Evolutionary conservation across 1,284 basidiomycete species (phyloP).

Genomic region (Fomitopsis palustris): DNA sequence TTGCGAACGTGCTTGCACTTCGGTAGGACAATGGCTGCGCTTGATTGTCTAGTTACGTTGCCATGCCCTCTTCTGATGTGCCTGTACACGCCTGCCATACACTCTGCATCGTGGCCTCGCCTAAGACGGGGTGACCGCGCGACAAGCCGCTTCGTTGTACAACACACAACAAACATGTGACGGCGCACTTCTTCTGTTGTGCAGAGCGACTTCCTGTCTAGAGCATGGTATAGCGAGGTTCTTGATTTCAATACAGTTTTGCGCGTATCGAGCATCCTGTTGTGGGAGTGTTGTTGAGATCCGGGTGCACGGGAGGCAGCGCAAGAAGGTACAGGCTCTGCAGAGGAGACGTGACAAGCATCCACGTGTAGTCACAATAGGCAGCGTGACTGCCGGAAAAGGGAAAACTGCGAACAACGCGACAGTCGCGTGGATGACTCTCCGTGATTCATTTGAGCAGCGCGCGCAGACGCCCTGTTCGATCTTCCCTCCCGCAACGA

Average conservation of each 20-base stretch:
- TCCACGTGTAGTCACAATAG: background rate
- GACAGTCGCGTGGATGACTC: constrained; percentile 7
- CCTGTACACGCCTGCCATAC: background rate
- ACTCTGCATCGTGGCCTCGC: background rate
- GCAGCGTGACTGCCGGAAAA: background rate
- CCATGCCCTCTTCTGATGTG: background rate
- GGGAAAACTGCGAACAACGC: background rate
- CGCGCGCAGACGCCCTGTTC: background rate
- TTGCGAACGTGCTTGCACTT: too few relatives aligned
- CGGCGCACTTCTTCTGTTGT: background rate
- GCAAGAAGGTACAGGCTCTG: background rate
- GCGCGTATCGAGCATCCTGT: background rate
- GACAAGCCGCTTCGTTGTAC: background rate
- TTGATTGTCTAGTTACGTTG: background rate
- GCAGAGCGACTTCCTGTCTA: background rate
- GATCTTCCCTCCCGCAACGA: background rate
- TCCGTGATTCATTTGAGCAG: constrained; percentile 4
- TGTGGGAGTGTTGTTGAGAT: background rate
- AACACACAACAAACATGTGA: background rate
- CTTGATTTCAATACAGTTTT: background rate
- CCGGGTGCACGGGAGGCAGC: background rate
- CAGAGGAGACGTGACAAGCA: background rate
- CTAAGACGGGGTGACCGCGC: background rate
- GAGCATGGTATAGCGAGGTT: background rate
- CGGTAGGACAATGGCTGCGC: background rate